Evolutionary conservation across 768 basidiomycete species (phyloP).

Genomic region (Daedaleopsis sinensis): DNA sequence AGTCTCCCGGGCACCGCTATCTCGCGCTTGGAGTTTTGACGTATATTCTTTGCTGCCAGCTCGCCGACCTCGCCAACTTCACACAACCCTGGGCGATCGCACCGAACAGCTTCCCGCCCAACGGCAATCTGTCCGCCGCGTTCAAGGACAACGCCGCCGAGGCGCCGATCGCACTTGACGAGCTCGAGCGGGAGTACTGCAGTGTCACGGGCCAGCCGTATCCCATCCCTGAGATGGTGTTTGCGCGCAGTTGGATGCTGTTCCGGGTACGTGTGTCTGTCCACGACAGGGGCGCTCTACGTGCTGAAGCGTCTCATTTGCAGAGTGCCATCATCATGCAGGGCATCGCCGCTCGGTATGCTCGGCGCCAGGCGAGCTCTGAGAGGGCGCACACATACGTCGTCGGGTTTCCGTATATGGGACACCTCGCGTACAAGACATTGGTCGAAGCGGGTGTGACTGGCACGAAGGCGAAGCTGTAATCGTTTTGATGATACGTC

Average conservation of each 20-base stretch:
- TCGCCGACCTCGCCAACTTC: constrained; percentile 90
- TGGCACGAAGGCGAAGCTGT: constrained; percentile 17
- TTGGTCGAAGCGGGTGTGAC: constrained; percentile 14
- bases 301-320: not conserved
- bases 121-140: constrained; percentile 43
- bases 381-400: constrained; percentile 61
- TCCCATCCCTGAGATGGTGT: constrained; percentile 79
- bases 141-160: constrained; percentile 61
- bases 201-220: constrained; percentile 63
- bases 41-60: constrained; percentile 41
- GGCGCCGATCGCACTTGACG: constrained; percentile 66
- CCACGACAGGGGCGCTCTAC: not conserved
- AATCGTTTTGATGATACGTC: not conserved
- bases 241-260: constrained; percentile 84
- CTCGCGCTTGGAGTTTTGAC: not conserved
- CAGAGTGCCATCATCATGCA: constrained; percentile 83
- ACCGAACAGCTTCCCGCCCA: constrained; percentile 33
- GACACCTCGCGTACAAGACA: constrained; percentile 53
- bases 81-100: constrained; percentile 82
- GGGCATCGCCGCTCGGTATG: constrained; percentile 87
- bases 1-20: constrained; percentile 28
- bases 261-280: constrained; percentile 60
- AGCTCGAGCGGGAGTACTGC: constrained; percentile 84
- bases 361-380: constrained; percentile 87
- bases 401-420: constrained; percentile 59